A percentile compares a stretch with the other conserved stretches of the same genome.
Evolutionary conservation across 2,329 filamentous ascomycete genomes (phyloP).

Genomic region (Diaporthe velutina): DNA sequence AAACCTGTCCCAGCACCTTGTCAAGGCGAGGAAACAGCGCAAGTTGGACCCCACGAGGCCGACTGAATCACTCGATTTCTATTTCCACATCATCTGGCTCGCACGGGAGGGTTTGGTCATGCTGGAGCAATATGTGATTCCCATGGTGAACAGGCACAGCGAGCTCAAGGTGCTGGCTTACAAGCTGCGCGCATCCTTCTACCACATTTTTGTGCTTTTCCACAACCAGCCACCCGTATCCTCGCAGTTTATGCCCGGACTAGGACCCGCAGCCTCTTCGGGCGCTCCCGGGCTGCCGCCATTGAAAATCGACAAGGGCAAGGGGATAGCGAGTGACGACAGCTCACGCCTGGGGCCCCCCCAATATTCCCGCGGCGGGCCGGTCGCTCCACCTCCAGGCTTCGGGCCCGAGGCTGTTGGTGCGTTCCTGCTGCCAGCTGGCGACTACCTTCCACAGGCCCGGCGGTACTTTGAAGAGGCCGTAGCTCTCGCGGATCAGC

Average conservation of each 20-base stretch:
- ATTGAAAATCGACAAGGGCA: constrained; percentile 60
- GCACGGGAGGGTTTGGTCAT: constrained; percentile 91
- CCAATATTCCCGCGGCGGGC: constrained; percentile 62
- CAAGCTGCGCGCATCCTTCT: constrained; percentile 94
- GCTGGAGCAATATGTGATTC: constrained; percentile 88
- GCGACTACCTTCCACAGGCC: constrained; percentile 87
- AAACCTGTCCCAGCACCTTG: constrained; percentile 85
- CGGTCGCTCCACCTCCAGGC: constrained; percentile 69
- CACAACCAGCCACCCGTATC: constrained; percentile 89
- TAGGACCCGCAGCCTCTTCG: constrained; percentile 55
- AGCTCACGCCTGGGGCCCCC: constrained; percentile 4
- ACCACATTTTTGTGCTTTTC: constrained; percentile 96
- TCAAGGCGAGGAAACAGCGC: constrained; percentile 85
- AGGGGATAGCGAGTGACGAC: constrained; percentile 58
- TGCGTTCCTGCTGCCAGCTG: constrained; percentile 82
- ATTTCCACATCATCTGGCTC: constrained; percentile 93
- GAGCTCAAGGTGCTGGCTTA: constrained; percentile 91
- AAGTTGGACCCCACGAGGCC: constrained; percentile 83
- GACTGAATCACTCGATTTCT: constrained; percentile 84
- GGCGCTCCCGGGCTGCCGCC: constrained; percentile 49
- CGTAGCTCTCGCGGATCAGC: constrained; percentile 76
- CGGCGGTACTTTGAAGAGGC: constrained; percentile 85
- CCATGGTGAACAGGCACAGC: constrained; percentile 81
- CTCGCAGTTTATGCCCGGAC: constrained; percentile 66
- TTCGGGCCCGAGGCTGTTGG: constrained; percentile 66